Evolutionary conservation across 176 grass and related monocot species (phyloP).

Genomic region (Bromus sterilis): DNA sequence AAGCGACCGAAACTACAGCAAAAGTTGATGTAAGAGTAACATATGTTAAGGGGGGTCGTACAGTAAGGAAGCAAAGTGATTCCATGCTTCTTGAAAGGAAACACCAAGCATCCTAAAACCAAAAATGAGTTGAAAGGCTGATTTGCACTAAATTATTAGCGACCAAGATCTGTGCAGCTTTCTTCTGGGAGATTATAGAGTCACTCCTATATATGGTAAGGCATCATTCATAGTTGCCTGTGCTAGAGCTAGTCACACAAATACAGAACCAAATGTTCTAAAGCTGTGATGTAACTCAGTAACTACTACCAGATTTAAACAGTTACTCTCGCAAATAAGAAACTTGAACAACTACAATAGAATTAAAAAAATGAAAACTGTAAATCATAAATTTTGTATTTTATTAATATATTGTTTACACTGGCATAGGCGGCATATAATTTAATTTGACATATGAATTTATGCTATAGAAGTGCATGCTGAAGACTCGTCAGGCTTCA

Average conservation of each 20-base stretch:
- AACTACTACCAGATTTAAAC: neutral
- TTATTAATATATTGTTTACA: conserved; percentile 15
- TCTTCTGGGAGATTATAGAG: neutral
- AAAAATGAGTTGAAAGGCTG: conserved; percentile 14
- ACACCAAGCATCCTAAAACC: neutral
- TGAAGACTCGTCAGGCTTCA: conserved; percentile 14
- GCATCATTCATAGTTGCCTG: neutral
- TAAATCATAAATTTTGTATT: conserved; percentile 1
- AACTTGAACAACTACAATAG: neutral
- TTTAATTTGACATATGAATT: conserved; percentile 13
- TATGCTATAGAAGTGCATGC: neutral
- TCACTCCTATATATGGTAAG: neutral
- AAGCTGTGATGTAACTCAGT: neutral
- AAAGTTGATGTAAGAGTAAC: neutral
- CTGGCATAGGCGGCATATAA: neutral
- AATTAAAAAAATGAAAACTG: neutral
- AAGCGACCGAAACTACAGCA: neutral
- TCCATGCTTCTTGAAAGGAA: neutral
- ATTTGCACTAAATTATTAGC: neutral
- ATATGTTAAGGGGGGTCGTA: neutral
- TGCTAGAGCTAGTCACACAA: conserved; percentile 7
- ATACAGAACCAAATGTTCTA: neutral
- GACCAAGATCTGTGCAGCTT: neutral
- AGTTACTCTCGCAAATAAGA: neutral
- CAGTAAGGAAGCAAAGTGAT: neutral